Evolutionary conservation across 805 yeast genomes (phyloP).

Genomic region (Candida arabinofermentans): DNA sequence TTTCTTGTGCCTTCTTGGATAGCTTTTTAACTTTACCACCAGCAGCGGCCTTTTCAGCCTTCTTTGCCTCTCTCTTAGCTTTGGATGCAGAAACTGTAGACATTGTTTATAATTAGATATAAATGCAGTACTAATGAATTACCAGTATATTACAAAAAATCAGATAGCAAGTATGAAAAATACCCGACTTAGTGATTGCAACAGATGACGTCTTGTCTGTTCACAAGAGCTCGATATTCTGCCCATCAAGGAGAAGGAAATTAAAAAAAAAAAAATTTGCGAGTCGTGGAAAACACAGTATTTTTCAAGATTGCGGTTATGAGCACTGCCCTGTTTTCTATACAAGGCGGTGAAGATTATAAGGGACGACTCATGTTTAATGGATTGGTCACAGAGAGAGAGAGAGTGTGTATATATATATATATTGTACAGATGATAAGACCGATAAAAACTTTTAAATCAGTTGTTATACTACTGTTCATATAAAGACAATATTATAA

Average conservation of each 20-base stretch:
- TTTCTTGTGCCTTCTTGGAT: slow-evolving; percentile 48
- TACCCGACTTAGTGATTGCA: too few relatives aligned
- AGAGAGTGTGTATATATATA: too few relatives aligned
- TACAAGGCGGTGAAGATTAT: too few relatives aligned
- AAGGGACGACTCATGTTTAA: too few relatives aligned
- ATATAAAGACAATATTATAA: too few relatives aligned
- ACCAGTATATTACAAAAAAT: background rate
- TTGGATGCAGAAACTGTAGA: slow-evolving; percentile 79
- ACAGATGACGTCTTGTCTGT: too few relatives aligned
- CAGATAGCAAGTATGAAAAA: background rate
- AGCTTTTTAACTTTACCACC: slow-evolving; percentile 66
- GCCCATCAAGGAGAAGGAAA: background rate
- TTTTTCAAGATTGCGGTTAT: background rate
- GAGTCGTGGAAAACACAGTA: slow-evolving; percentile 10
- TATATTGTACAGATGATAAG: too few relatives aligned
- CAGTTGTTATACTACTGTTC: too few relatives aligned
- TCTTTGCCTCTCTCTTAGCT: slow-evolving; percentile 97
- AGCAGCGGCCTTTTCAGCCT: slow-evolving; percentile 86
- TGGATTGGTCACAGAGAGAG: too few relatives aligned
- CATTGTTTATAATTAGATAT: slow-evolving; percentile 26
- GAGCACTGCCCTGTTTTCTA: background rate
- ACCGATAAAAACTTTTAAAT: too few relatives aligned
- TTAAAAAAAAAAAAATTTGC: slow-evolving; percentile 11
- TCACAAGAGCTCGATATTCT: background rate
- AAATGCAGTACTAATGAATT: too few relatives aligned